These are phyloP conservation scores for Capronia coronata DNA, from an alignment of 2,329 filamentous ascomycete species.

Conservation along the genomic window DNA sequence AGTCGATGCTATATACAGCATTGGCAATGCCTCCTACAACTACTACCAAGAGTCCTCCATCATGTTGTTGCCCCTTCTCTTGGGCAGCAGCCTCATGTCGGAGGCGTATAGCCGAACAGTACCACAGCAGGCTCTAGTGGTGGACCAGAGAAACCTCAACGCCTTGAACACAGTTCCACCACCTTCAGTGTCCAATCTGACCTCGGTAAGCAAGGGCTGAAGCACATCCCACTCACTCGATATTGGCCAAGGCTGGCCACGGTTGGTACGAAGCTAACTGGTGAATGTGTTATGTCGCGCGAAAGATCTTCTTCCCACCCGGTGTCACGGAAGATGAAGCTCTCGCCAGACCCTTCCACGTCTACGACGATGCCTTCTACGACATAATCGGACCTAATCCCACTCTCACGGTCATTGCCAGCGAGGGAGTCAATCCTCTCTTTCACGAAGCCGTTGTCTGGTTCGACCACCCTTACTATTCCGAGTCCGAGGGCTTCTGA, in stretches of 20 bases:
- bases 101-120: slow-evolving; percentile 12
- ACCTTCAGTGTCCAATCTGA: slow-evolving; percentile 30
- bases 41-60: slow-evolving; percentile 1
- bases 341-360: slow-evolving; percentile 35
- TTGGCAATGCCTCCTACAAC: background rate
- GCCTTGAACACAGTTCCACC: slow-evolving; percentile 38
- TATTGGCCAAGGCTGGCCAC: background rate
- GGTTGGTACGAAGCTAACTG: background rate
- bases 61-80: slow-evolving; percentile 14
- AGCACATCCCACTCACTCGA: background rate
- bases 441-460: slow-evolving; percentile 54
- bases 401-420: slow-evolving; percentile 46
- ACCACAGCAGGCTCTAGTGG: slow-evolving; percentile 39
- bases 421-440: slow-evolving; percentile 41
- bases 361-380: slow-evolving; percentile 49
- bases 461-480: slow-evolving; percentile 27
- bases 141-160: slow-evolving; percentile 44
- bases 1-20: background rate
- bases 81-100: slow-evolving; percentile 5
- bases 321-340: slow-evolving; percentile 37
- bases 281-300: background rate
- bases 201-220: slow-evolving; percentile 34
- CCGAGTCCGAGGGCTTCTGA: background rate
- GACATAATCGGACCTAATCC: slow-evolving; percentile 47
- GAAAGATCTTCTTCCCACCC: slow-evolving; percentile 41